phyloP scores from a whole-genome alignment of 1,139 yeast genomes.

The Entelexis sorbosivorans region DNA sequence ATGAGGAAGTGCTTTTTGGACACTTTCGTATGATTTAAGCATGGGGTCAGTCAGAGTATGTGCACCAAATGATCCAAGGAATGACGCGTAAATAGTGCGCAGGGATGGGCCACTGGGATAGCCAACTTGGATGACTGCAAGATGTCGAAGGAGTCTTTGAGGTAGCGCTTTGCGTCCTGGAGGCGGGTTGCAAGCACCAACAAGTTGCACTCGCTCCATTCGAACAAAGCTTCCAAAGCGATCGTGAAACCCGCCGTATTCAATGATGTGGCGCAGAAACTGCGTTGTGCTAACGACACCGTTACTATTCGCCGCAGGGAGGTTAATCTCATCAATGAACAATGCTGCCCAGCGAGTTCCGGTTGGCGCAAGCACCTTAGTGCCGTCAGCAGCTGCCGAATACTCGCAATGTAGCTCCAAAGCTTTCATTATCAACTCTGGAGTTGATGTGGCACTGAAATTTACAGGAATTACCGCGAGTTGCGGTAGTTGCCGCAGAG shows the following conservation, averaged over 20 bases:
- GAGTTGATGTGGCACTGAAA: slow-evolving; percentile 73
- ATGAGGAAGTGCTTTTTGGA: slow-evolving; percentile 35
- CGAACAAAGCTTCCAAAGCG: slow-evolving; percentile 47
- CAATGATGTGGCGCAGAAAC: slow-evolving; percentile 64
- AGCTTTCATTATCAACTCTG: slow-evolving; percentile 49
- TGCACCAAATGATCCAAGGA: slow-evolving; percentile 33
- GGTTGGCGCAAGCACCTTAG: slow-evolving; percentile 48
- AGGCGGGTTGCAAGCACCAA: slow-evolving; percentile 93
- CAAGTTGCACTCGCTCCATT: slow-evolving; percentile 60
- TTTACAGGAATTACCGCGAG: slow-evolving; percentile 49
- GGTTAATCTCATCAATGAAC: slow-evolving; percentile 86
- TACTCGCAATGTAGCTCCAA: slow-evolving; percentile 67
- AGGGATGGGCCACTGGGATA: slow-evolving; percentile 65
- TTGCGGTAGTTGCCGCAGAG: slow-evolving; percentile 47
- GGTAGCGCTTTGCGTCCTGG: slow-evolving; percentile 56
- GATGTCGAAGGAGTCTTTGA: slow-evolving; percentile 59
- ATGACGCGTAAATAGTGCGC: slow-evolving; percentile 54
- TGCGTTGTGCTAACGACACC: slow-evolving; percentile 71
- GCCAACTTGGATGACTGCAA: slow-evolving; percentile 60
- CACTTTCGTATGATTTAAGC: slow-evolving; percentile 47
- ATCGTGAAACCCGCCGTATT: slow-evolving; percentile 66
- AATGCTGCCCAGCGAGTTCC: slow-evolving; percentile 67
- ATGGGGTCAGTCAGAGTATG: slow-evolving; percentile 51
- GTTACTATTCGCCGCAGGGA: slow-evolving; percentile 63
- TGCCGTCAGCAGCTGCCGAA: slow-evolving; percentile 39